Evolutionary conservation across 768 basidiomycete genomes (phyloP), one percentile per base, ranked within the genome.

Genomic region (Chiua virens): DNA sequence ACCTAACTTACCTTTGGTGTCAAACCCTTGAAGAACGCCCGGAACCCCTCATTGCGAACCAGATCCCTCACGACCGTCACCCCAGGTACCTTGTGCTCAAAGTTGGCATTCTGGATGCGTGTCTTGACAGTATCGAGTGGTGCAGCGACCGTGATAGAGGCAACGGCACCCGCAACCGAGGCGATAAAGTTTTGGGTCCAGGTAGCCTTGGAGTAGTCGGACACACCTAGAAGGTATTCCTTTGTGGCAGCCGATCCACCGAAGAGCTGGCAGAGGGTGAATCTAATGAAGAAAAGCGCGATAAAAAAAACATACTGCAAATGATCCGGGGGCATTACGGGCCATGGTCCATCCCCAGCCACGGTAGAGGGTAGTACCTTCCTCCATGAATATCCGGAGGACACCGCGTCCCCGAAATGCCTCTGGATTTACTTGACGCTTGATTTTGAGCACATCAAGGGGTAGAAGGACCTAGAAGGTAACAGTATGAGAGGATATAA

Each of bases 331-430:
- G 1, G 96, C 96, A 61, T 99, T 99, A 47, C 96, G 83, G 3
- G 94, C 96, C 81, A 97, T 87, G 21, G 96, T 98, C 96, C 96
- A 98, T 40, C 95, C 95, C 92, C 95, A 97, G 25, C 96, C 96
- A 55, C 94, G 86, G 73, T 99, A 99, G 32, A 99, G 80, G 1
- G 88, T 81, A 9, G 89, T 82, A 50, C 94, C 92, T 67, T 98
- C 96, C 59, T 99, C 95, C 66, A 83, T 70, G 70, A 99, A 82
- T 60, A 99, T 92, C 47, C 88, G 87, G 49, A 97, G 56, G 59
- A 94, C 79, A 18, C 94, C 93, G 22, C 96, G 90, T 34, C 94
- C 94, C 32, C 92, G 89, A 83, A 99, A 93, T 1, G 96, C 96
- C 63, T 98, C 97, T 1, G 96, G 96, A 74, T 99, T 99, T 49